Percentiles rank a stretch among this genome's conserved stretches.
Conservation (phyloP, 257 asterid genomes). For the Fraxinus anomala region DNA sequence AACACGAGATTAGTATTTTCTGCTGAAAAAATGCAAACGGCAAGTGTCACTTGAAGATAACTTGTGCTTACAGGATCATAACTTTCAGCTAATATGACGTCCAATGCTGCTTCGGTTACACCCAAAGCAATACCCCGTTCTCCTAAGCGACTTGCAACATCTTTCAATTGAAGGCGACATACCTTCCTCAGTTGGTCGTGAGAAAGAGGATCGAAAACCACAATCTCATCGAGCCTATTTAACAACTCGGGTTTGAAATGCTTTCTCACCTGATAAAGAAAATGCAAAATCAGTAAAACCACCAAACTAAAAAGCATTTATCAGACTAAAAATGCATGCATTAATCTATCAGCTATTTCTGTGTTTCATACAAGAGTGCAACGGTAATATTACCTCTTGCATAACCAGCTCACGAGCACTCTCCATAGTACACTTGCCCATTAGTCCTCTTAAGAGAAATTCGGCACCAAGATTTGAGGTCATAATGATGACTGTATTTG, state of each 20-base stretch:
- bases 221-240: slow-evolving; percentile 82
- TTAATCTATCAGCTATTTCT: too few relatives aligned
- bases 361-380: neutral
- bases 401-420: slow-evolving; percentile 85
- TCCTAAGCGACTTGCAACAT: slow-evolving; percentile 77
- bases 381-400: slow-evolving; percentile 55
- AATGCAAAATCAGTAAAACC: neutral
- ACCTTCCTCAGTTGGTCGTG: slow-evolving; percentile 81
- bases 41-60: neutral
- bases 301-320: neutral
- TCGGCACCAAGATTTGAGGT: slow-evolving; percentile 92
- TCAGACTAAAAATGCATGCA: neutral
- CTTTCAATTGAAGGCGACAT: slow-evolving; percentile 77
- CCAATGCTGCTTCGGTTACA: slow-evolving; percentile 70
- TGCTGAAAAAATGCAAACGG: neutral
- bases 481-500: slow-evolving; percentile 79
- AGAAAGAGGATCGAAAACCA: slow-evolving; percentile 86
- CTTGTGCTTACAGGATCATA: slow-evolving; percentile 71
- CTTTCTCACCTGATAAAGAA: slow-evolving; percentile 57
- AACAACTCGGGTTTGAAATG: slow-evolving; percentile 93
- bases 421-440: slow-evolving; percentile 69
- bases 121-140: slow-evolving; percentile 90
- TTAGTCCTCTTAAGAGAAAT: slow-evolving; percentile 60
- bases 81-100: slow-evolving; percentile 70
- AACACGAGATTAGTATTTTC: neutral